Base-by-base conservation (phyloP, 495 filamentous ascomycete species). In the Terfezia boudieri region DNA sequence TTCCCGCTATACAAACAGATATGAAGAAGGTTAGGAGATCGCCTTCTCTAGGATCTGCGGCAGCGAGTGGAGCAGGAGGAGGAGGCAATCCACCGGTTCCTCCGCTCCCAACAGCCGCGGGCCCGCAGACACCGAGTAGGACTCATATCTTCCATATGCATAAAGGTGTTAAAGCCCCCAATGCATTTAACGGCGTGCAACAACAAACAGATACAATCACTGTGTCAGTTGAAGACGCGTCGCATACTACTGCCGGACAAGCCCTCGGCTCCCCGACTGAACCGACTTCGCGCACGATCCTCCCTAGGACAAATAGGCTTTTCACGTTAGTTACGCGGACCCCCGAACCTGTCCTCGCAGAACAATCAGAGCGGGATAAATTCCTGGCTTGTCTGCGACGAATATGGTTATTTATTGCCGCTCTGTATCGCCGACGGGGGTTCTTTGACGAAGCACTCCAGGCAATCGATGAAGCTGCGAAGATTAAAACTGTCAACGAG, bases 341-440 rank as follows among this genome's bases (percentile, higher is more conserved):
- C 26, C 57, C 66, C 12, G 55, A 64, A 49, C 62, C 62, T 38
- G 60, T 74, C 1, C 68, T 62, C 66, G 46, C 71, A 74, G 41
- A 46, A 20, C 14, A 46, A 14, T 46, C 4, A 20, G 41, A 46
- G 41, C 41, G 41, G 14, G 17, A 14, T 14, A 53, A 48, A 55
- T 56, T 23, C 50, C 53, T 6, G 52, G n/a, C 5, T 52, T 50
- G 0, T 50, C 41, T 65, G n/a, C 50, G 59, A n/a, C 79, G 77
- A 53, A 77, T 93, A 22, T 98, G 90, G 90, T 73, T 94, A 11
- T 80, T 86, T 56, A 87, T 94, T 50, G 80, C 84, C 3, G 80
- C 80, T 0, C 77, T 95, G 53, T 96, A 98, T 61, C 77, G 87
- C 23, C 77, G 85, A 49, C 85, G 88, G 10, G 77, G 73, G 1